Percentiles rank a stretch among this genome's conserved stretches.
Conservation (phyloP, 305 asterid species). For the Plantago coronopus region DNA sequence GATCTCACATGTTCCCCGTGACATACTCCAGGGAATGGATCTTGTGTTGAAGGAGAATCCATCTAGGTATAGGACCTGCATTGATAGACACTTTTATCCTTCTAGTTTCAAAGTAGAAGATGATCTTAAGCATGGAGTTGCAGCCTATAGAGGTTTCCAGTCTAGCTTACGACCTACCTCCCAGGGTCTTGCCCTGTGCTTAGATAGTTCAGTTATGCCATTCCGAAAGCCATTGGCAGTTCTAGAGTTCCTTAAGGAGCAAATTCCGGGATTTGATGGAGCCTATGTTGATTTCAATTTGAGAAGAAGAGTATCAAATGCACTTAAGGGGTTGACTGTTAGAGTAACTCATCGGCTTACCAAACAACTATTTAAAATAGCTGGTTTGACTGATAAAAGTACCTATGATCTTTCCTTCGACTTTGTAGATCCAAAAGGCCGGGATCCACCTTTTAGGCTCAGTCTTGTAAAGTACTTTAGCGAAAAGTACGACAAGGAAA, state of each 20-base stretch:
- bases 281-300: slow-evolving; percentile 22
- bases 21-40: slow-evolving; percentile 59
- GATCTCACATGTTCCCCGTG: slow-evolving; percentile 49
- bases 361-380: slow-evolving; percentile 38
- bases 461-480: slow-evolving; percentile 39
- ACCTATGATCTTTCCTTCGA: slow-evolving; percentile 39
- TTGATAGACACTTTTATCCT: slow-evolving; percentile 45
- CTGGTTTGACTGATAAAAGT: slow-evolving; percentile 33
- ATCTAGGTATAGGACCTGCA: slow-evolving; percentile 29
- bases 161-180: slow-evolving; percentile 56
- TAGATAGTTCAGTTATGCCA: slow-evolving; percentile 52
- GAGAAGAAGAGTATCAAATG: slow-evolving; percentile 25
- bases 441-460: slow-evolving; percentile 29
- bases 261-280: slow-evolving; percentile 31
- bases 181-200: slow-evolving; percentile 56
- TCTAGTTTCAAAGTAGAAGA: slow-evolving; percentile 29
- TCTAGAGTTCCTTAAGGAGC: slow-evolving; percentile 40
- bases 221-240: slow-evolving; percentile 53
- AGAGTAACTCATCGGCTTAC: slow-evolving; percentile 44
- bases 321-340: slow-evolving; percentile 45
- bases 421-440: slow-evolving; percentile 34
- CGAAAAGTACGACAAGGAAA: slow-evolving; percentile 40
- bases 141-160: slow-evolving; percentile 56
- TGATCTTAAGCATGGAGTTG: slow-evolving; percentile 46
- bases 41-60: slow-evolving; percentile 74